Evolutionary conservation across 805 yeast genomes (phyloP).

Genomic region (Hanseniaspora lindneri): DNA sequence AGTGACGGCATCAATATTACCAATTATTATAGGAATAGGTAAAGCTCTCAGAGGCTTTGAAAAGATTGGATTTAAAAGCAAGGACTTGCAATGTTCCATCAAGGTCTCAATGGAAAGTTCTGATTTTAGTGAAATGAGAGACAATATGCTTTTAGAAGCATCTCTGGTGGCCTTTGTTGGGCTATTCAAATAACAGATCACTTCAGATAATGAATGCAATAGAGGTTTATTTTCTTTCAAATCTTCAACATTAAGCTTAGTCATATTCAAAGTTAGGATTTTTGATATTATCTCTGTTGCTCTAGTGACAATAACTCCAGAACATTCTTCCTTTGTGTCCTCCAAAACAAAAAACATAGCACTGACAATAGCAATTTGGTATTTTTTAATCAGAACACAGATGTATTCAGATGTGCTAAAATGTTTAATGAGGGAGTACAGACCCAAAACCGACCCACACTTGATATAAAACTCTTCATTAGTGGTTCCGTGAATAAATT

Average conservation of each 20-base stretch:
- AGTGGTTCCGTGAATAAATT: constrained; percentile 82
- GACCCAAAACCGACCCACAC: constrained; percentile 79
- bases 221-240: constrained; percentile 44
- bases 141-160: constrained; percentile 63
- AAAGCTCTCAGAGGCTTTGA: constrained; percentile 93
- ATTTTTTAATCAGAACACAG: constrained; percentile 54
- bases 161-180: constrained; percentile 73
- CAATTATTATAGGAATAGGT: constrained; percentile 98
- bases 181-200: constrained; percentile 86
- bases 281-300: constrained; percentile 59
- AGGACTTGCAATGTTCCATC: constrained; percentile 70
- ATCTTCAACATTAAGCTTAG: background rate
- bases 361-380: constrained; percentile 74
- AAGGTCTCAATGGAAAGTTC: constrained; percentile 58
- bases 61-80: constrained; percentile 82
- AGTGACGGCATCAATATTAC: constrained; percentile 93
- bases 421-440: constrained; percentile 50
- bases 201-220: constrained; percentile 71
- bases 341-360: constrained; percentile 81
- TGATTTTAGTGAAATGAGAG: constrained; percentile 57
- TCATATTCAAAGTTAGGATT: constrained; percentile 31
- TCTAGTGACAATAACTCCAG: constrained; percentile 57
- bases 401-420: constrained; percentile 41
- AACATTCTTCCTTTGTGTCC: constrained; percentile 83
- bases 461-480: constrained; percentile 79